Percentiles rank a stretch among this genome's conserved stretches.
These are phyloP conservation scores for Dioscorea dumetorum DNA, from an alignment of 106 monocot species.

Conservation along the genomic window DNA sequence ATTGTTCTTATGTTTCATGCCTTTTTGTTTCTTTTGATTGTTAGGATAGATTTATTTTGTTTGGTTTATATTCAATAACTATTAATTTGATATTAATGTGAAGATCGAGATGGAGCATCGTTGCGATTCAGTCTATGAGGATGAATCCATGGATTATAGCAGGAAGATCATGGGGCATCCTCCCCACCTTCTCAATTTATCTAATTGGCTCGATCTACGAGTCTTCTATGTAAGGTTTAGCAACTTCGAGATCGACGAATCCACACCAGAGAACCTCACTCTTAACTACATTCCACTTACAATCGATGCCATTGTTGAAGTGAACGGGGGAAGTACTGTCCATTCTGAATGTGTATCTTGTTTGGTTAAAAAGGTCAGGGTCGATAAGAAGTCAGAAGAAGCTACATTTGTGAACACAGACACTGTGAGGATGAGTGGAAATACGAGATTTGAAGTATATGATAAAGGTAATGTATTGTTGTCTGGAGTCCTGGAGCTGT, in stretches of 20 bases:
- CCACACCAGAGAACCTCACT: conserved; percentile 34
- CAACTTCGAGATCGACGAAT: conserved; percentile 31
- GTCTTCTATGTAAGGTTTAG: conserved; percentile 55
- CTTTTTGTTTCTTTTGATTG: too few species aligned
- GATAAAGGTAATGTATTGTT: conserved; percentile 37
- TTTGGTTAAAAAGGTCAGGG: conserved; percentile 48
- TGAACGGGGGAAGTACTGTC: conserved; percentile 59
- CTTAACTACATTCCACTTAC: conserved; percentile 46
- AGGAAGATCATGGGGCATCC: conserved; percentile 64
- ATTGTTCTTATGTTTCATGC: too few species aligned
- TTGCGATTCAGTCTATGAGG: conserved; percentile 5
- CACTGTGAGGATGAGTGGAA: conserved; percentile 52
- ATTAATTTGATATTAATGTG: not conserved
- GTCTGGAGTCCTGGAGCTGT: conserved; percentile 17
- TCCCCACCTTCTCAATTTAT: conserved; percentile 39
- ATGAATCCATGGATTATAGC: conserved; percentile 15
- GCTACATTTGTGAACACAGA: conserved; percentile 74
- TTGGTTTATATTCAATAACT: too few species aligned
- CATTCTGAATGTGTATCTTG: conserved; percentile 47
- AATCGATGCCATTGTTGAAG: conserved; percentile 47
- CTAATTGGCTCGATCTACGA: conserved; percentile 46
- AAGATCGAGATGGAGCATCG: conserved; percentile 14
- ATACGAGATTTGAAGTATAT: conserved; percentile 58
- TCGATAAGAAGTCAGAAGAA: conserved; percentile 61
- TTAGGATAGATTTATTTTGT: too few species aligned